Evolutionary conservation across 1,139 yeast species (phyloP).

Genomic region (Debaryomyces coudertii): DNA sequence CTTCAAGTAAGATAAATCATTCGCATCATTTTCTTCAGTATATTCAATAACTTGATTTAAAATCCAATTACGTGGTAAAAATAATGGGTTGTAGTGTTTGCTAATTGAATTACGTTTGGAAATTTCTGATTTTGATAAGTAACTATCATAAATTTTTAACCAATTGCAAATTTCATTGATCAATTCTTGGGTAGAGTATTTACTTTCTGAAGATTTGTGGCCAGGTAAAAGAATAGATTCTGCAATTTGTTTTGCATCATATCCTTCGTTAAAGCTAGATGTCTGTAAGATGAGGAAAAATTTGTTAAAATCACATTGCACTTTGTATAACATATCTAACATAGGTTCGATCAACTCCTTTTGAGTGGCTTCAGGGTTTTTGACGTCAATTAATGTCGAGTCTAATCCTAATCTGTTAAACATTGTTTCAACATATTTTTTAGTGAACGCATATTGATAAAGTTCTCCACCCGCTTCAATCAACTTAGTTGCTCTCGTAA

Average conservation of each 20-base stretch:
- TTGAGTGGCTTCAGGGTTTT: conserved; percentile 39
- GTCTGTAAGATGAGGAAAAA: conserved; percentile 71
- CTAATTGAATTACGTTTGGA: conserved; percentile 45
- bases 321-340: conserved; percentile 60
- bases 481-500: conserved; percentile 63
- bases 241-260: conserved; percentile 28
- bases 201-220: conserved; percentile 22
- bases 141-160: conserved; percentile 43
- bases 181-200: conserved; percentile 37
- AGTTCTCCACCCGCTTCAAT: conserved; percentile 68
- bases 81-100: conserved; percentile 65
- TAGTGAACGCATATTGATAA: conserved; percentile 64
- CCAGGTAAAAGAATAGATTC: conserved; percentile 25
- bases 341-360: conserved; percentile 60
- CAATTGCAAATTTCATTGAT: conserved; percentile 37
- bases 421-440: conserved; percentile 61
- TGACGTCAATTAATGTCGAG: conserved; percentile 38
- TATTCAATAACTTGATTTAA: conserved; percentile 76
- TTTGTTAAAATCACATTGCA: conserved; percentile 77
- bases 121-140: conserved; percentile 32
- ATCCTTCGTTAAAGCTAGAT: conserved; percentile 23
- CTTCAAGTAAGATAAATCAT: conserved; percentile 44
- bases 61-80: conserved; percentile 85
- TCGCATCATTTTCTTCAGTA: conserved; percentile 41
- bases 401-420: conserved; percentile 69